Base-by-base conservation (phyloP, 176 grass and related monocot genomes). In the Cymbopogon citratus region DNA sequence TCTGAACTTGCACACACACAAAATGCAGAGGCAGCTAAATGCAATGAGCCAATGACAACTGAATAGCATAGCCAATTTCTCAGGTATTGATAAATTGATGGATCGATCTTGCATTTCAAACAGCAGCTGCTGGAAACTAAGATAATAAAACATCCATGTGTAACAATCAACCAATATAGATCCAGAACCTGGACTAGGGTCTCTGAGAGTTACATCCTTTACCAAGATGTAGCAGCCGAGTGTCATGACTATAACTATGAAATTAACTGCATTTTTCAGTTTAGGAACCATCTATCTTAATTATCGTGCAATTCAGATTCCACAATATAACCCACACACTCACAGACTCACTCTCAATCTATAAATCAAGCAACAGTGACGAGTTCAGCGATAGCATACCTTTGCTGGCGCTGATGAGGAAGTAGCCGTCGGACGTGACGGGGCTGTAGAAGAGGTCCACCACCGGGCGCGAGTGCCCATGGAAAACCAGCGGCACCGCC, bases 331-430 rank as follows among this genome's bases (percentile, higher is more conserved):
- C 31, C 2, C 23, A 28, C 23, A 52, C 8, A 48, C 29, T 27
- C 27, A n/a, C n/a, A n/a, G n/a, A n/a, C n/a, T n/a, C n/a, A n/a
- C n/a, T n/a, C n/a, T 9, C 9, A 18, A 40, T 78, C 59, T 40
- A 28, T 12, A 66, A 39, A 65, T 48, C 34, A 66, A 81, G 57
- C 29, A 60, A 44, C 1, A 69, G 35, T 44, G 56, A 18, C 4
- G 14, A 9, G 60, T 31, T 71, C 40, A 43, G 11, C n/a, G 69
- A 45, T 4, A 23, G 43, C 23, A 0, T 43, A 99, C 97, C 97
- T 73, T 99, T 99, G 83, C 97, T 99, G 38, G 97, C 97, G 75
- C 97, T 99, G 77, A 96, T 96, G 79, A 99, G 83, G 76, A 99
- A 99, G 83, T 93, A 96, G n/a, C 97, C 93, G 34, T 99, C 97